Evolutionary conservation across 257 asterid species (phyloP).

Genomic region (Solanum chiquidenum): DNA sequence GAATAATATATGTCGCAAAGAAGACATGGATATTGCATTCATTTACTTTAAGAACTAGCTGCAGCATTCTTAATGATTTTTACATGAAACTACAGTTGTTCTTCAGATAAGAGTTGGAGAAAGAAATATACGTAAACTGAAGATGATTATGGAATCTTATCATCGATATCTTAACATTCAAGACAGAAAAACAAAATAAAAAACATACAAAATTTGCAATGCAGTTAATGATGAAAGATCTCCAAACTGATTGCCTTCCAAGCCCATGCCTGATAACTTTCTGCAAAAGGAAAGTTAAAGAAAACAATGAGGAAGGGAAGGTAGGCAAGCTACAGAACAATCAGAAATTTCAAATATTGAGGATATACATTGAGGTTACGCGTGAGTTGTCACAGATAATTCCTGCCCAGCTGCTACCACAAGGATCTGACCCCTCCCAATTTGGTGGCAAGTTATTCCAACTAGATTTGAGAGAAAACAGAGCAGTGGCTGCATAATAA

Average conservation of each 20-base stretch:
- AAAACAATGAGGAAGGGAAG: neutral
- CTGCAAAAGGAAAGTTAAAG: slow-evolving; percentile 29
- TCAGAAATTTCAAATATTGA: neutral
- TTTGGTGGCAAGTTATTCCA: slow-evolving; percentile 84
- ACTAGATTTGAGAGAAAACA: slow-evolving; percentile 49
- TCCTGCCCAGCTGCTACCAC: slow-evolving; percentile 75
- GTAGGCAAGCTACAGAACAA: neutral
- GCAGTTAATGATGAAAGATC: slow-evolving; percentile 55
- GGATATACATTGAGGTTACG: slow-evolving; percentile 57
- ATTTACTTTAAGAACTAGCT: neutral
- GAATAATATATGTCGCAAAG: neutral
- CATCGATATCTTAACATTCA: neutral
- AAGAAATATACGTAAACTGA: neutral
- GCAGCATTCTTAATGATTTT: neutral
- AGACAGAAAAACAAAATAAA: neutral
- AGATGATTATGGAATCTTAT: neutral
- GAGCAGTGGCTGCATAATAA: slow-evolving; percentile 50
- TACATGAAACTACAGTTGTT: neutral
- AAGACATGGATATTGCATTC: neutral
- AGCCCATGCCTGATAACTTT: slow-evolving; percentile 41
- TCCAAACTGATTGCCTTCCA: slow-evolving; percentile 48
- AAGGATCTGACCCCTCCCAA: slow-evolving; percentile 81
- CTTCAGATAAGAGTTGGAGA: neutral
- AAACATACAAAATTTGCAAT: slow-evolving; percentile 47
- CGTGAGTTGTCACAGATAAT: slow-evolving; percentile 45